Evolutionary conservation across 1,284 basidiomycete species (phyloP), one percentile per base, ranked within the genome.

Genomic region (Coniferiporia sulphurascens): DNA sequence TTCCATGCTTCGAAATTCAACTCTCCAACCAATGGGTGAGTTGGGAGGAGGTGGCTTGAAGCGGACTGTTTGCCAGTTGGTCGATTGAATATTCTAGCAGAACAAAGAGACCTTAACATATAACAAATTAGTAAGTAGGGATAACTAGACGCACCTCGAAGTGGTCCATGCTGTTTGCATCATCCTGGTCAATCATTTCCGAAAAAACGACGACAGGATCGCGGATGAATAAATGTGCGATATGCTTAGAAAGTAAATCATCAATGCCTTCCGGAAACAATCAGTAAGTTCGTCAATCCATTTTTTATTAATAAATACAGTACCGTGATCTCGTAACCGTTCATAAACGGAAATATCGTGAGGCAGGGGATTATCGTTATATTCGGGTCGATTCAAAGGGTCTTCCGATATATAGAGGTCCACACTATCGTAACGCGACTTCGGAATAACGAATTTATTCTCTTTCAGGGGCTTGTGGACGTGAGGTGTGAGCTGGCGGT

Each of bases 1-100:
- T 73, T 99, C 97, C 97, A 99, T 99, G 68, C 91, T 93, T 53
- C 97, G 82, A 76, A 99, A 99, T 72, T 99, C 97, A 17, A 99
- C 95, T 48, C 97, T 83, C 97, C 97, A 99, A 32, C 97, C 97
- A 61, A 99, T 98, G 17, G 85, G 72, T 1, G 93, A 94, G 59
- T 92, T 87, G 1, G 91, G 87, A 35, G 95, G 94, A 6, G 97
- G 97, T 4, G 97, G 97, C 73, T 99, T 99, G 83, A 99, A 99
- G 35, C 97, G 86, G 58, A 99, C 81, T 0, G 97, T 98, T 76
- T 99, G 97, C 97, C 97, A 99, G 71, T 99, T 99, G 8, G 97
- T 99, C 5, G 95, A 97, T 83, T 99, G 97, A 38, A 99, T 88
- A 70, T 98, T 99, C 89, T 93, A 46, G 64, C 9, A 21, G 50